Base-by-base conservation (phyloP, 768 basidiomycete genomes). In the Coprinopsis cinerea region DNA sequence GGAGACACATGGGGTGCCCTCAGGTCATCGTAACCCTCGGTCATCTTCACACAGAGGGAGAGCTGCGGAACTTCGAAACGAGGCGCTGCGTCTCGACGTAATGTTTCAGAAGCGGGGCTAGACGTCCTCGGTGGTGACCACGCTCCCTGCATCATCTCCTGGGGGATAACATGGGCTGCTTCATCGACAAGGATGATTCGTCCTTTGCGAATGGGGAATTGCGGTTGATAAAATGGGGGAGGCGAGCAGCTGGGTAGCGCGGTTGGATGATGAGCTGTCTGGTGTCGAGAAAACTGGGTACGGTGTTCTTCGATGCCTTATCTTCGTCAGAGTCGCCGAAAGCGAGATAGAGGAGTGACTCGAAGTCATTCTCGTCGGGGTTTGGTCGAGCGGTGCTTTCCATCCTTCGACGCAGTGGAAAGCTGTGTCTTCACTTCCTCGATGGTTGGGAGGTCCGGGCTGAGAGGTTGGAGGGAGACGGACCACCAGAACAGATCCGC, bases 161-260 rank as follows among this genome's bases (percentile, higher is more conserved):
- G 71, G 14, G 72, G 71, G 66, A 74, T 70, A 22, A 67, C 62
- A 46, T 75, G 73, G 0, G 71, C 71, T 7, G 73, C 70, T 47
- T 76, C 72, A 0, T 73, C 73, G 15, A 73, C 48, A 2, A 74
- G 64, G 9, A 74, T 52, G 26, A 75, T 62, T 14, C 65, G 60
- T 30, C 70, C 69, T 48, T 55, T 60, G 44, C 43, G 1, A 22
- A 32, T 10, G 55, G 45, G 6, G 60, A 54, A 4, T 63, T 61
- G 15, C 58, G 57, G 43, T 60, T 66, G 25, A 59, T 65, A 67
- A 68, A 71, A 27, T 50, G 58, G 5, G 70, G 68, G 23, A 70
- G 61, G 11, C 65, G 62, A 5, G 67, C 65, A 1, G 64, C 63
- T 41, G 64, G 56, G 41, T 67, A 73, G 28, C 66, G 60, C 15